Evolutionary conservation across 805 yeast genomes (phyloP), one percentile per base, ranked within the genome.

Genomic region (Ogataea allantospora): DNA sequence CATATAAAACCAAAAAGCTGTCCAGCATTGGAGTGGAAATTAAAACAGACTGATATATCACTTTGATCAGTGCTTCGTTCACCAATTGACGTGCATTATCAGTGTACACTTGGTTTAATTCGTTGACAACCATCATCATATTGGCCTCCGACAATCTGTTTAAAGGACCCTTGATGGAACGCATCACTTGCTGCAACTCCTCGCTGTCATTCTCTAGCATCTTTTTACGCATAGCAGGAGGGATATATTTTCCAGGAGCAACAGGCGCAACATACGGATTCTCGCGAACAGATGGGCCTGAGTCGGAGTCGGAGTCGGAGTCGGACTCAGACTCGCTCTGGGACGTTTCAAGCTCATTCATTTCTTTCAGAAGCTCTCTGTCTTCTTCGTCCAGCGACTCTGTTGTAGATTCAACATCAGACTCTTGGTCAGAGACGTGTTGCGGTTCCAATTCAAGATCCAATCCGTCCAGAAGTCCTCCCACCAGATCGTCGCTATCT

Each of bases 101-200:
- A 45, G 70, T 62, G 52, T 77, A 93, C 1, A 87, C 62, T 0
- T 67, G 69, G 50, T 79, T 80, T 35, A 93, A 64, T 17, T 86
- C 87, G 42, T 75, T 72, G 14, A 84, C 78, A 35, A 89, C 86
- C 2, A 80, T 66, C 9, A 75, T 67, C 19, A 89, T 68, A 45
- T 89, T 93, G 1, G 95, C 79, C 51, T 91, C 98, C 1, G 96
- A 84, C n/a, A 93, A 70, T 59, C 80, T 83, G 59, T 93, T 93
- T 52, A 93, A 67, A 1, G 88, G 78, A 42, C 97, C 89, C 53
- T 88, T 93, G 32, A 89, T 73, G 5, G 77, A 65, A 50, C 79
- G 77, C 37, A 73, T 72, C 24, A 89, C 63, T 24, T 69, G 73
- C 3, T 65, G 33, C 6, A 68, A 55, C 38, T 72, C 78, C 42